Conservation (phyloP, 495 filamentous ascomycete species). For the Aspergillus cavernicola region DNA sequence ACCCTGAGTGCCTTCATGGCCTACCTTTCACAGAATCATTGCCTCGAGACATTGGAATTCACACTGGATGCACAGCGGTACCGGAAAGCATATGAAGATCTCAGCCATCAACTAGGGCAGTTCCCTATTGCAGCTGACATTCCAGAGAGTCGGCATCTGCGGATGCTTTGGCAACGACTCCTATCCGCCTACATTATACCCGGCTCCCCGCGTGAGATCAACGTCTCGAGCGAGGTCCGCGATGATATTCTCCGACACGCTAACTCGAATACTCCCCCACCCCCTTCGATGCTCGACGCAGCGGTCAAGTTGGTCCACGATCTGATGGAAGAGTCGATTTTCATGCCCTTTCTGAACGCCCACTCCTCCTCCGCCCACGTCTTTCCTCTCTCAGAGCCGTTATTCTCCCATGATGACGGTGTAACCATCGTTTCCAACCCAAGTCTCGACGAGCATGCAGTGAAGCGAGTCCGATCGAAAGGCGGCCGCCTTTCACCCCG, state of each 20-base stretch:
- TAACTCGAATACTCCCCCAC: slow-evolving; percentile 60
- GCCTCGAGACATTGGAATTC: slow-evolving; percentile 94
- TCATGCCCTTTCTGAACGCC: slow-evolving; percentile 44
- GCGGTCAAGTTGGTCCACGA: slow-evolving; percentile 92
- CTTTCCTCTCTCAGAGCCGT: slow-evolving; percentile 26
- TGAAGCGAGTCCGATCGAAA: slow-evolving; percentile 32
- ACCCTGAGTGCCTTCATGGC: slow-evolving; percentile 94
- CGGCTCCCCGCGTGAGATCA: slow-evolving; percentile 85
- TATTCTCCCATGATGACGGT: slow-evolving; percentile 30
- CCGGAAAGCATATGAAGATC: slow-evolving; percentile 62
- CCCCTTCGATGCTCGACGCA: slow-evolving; percentile 74
- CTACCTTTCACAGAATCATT: slow-evolving; percentile 96
- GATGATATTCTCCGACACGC: slow-evolving; percentile 70
- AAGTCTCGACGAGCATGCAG: slow-evolving; percentile 29
- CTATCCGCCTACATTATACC: slow-evolving; percentile 50
- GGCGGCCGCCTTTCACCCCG: slow-evolving; percentile 42
- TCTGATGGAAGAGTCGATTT: slow-evolving; percentile 93
- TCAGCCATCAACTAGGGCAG: slow-evolving; percentile 43
- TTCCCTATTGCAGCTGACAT: slow-evolving; percentile 41
- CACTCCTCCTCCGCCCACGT: slow-evolving; percentile 32
- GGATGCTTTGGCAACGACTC: slow-evolving; percentile 65
- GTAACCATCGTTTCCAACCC: slow-evolving; percentile 32
- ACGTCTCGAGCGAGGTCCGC: slow-evolving; percentile 81
- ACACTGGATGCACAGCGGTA: slow-evolving; percentile 95
- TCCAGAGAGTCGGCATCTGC: slow-evolving; percentile 65